These are phyloP conservation scores for Chenopodium berlandieri DNA, from an alignment of 148 eudicot species.

Conservation along the genomic window DNA sequence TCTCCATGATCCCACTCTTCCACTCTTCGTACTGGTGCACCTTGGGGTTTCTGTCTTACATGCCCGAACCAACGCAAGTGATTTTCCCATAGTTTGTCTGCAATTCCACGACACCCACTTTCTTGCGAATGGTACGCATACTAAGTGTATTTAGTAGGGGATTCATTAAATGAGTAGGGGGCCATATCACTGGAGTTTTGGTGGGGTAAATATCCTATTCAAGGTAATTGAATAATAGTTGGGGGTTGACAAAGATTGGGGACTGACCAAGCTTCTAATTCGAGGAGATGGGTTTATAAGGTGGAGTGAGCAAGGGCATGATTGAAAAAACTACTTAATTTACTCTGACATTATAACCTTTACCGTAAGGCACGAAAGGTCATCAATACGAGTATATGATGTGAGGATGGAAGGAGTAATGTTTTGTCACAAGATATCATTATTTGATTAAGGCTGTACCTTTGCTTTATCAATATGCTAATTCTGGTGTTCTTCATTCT, in stretches of 20 bases:
- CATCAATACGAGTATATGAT: not conserved
- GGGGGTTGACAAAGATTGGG: too few species aligned
- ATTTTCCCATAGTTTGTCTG: too few species aligned
- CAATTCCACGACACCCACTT: too few species aligned
- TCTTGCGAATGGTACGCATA: too few species aligned
- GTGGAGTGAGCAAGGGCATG: not conserved
- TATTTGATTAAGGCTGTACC: not conserved
- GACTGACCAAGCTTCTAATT: too few species aligned
- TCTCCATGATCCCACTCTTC: too few species aligned
- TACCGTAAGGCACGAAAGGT: not conserved
- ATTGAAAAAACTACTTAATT: not conserved
- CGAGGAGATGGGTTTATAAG: not conserved
- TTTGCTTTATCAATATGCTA: not conserved
- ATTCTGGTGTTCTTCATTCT: not conserved
- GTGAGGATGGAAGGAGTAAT: not conserved
- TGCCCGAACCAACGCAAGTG: too few species aligned
- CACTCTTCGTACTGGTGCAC: too few species aligned
- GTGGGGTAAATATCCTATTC: not conserved
- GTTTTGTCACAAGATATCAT: not conserved
- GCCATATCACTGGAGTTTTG: not conserved
- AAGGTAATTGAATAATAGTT: not conserved
- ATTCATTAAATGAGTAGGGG: not conserved
- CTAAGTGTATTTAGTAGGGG: too few species aligned
- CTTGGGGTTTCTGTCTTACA: too few species aligned
- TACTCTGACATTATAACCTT: not conserved